A percentile compares a stretch with the other conserved stretches of the same genome.
These are phyloP conservation scores for Herpotrichia juniperi DNA, from an alignment of 2,329 filamentous ascomycete genomes.

Conservation along the genomic window DNA sequence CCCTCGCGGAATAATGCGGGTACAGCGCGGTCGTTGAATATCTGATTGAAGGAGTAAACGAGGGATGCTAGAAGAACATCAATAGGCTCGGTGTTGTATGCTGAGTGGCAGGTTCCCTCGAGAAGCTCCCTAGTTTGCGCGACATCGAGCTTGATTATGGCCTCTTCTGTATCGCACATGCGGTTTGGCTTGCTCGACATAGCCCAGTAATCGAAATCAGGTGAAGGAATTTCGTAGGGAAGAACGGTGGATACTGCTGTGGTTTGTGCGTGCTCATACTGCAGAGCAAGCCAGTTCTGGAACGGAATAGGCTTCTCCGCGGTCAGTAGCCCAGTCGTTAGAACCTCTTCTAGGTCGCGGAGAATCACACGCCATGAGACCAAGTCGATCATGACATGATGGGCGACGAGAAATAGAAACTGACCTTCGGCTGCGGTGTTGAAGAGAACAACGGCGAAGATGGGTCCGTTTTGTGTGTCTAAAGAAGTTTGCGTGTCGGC, in stretches of 20 bases:
- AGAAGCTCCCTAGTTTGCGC: constrained; percentile 14
- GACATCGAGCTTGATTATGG: constrained; percentile 14
- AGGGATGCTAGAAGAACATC: constrained; percentile 11
- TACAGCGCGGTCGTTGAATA: constrained; percentile 47
- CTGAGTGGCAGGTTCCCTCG: constrained; percentile 34
- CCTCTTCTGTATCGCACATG: constrained; percentile 14
- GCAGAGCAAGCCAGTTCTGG: constrained; percentile 19
- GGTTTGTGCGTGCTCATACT: constrained; percentile 12
- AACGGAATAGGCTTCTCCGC: constrained; percentile 13
- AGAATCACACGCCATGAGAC: constrained; percentile 54
- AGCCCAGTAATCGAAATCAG: constrained; percentile 27
- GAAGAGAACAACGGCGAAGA: constrained; percentile 29
- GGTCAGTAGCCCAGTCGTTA: constrained; percentile 8
- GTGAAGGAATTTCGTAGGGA: constrained; percentile 20
- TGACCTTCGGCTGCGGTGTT: constrained; percentile 11
- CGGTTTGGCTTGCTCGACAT: constrained; percentile 17
- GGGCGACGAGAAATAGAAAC: constrained; percentile 27
- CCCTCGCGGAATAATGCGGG: constrained; percentile 44
- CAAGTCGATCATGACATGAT: constrained; percentile 48
- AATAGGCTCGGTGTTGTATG: constrained; percentile 57
- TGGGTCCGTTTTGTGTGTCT: constrained; percentile 17
- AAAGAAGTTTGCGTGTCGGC: constrained; percentile 16
- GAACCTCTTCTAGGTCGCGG: constrained; percentile 44
- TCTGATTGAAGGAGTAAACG: constrained; percentile 10
- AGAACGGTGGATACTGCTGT: neutral